phyloP scores from a whole-genome alignment of 441 rosid genomes.

The Gossypium davidsonii region DNA sequence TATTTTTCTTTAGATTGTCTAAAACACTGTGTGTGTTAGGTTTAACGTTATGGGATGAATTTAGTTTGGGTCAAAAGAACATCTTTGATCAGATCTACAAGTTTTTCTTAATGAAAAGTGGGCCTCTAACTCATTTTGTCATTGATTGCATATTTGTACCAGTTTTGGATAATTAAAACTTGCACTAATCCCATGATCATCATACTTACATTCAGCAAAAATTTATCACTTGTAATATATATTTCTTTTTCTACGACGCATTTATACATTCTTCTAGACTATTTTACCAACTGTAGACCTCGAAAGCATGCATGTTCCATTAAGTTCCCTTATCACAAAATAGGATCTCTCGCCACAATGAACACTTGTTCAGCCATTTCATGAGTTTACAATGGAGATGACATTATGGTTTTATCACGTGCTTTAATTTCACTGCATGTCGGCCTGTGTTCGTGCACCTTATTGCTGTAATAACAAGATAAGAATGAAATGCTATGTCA shows the following conservation, averaged over 20 bases:
- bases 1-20: background rate
- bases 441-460: background rate
- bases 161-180: background rate
- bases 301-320: background rate
- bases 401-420: background rate
- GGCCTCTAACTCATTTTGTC: background rate
- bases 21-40: background rate
- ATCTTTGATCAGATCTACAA: background rate
- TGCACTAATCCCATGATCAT: background rate
- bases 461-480: background rate
- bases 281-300: background rate
- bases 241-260: background rate
- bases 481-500: background rate
- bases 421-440: background rate
- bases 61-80: background rate
- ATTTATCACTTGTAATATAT: background rate
- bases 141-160: background rate
- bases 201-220: background rate
- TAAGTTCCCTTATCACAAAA: background rate
- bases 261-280: background rate
- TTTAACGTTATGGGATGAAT: background rate
- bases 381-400: background rate
- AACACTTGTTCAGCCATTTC: background rate
- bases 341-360: background rate
- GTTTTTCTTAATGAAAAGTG: background rate